phyloP scores from a whole-genome alignment of 306 rosid genomes.

The Arachis hypogaea region DNA sequence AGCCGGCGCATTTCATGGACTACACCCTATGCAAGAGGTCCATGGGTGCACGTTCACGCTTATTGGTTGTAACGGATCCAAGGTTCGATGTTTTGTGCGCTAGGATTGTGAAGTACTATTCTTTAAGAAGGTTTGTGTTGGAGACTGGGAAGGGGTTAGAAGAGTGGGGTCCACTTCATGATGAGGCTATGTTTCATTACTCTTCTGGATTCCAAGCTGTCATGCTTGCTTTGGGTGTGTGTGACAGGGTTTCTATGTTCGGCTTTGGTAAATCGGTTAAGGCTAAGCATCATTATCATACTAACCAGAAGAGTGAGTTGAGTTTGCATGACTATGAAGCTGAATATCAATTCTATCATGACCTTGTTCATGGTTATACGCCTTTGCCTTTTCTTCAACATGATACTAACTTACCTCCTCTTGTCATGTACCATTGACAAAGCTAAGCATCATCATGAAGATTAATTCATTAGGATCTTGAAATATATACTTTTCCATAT shows the following conservation, averaged over 20 bases:
- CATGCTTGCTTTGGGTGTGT: constrained; percentile 86
- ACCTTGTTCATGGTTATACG: constrained; percentile 58
- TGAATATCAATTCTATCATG: constrained; percentile 78
- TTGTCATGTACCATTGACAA: constrained; percentile 68
- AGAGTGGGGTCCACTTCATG: constrained; percentile 75
- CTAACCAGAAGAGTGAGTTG: constrained; percentile 88
- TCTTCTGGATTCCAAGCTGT: constrained; percentile 99
- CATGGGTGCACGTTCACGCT: constrained; percentile 53
- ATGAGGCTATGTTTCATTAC: constrained; percentile 77
- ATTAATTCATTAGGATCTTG: neutral
- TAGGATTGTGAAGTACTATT: constrained; percentile 89
- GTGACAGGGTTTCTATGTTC: constrained; percentile 79
- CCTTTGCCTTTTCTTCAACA: constrained; percentile 71
- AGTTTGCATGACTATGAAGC: constrained; percentile 91
- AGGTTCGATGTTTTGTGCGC: constrained; percentile 74
- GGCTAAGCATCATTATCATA: constrained; percentile 92
- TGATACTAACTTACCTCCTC: constrained; percentile 76
- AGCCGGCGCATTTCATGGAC: constrained; percentile 88
- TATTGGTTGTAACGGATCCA: constrained; percentile 76
- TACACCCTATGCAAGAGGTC: constrained; percentile 74
- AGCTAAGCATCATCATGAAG: neutral
- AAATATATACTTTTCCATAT: too few species aligned
- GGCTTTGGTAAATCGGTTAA: constrained; percentile 83
- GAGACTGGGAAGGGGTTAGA: constrained; percentile 67
- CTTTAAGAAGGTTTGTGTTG: constrained; percentile 74